These are phyloP conservation scores for Asterophora lycoperdoides DNA, from an alignment of 768 basidiomycete genomes.

Conservation along the genomic window DNA sequence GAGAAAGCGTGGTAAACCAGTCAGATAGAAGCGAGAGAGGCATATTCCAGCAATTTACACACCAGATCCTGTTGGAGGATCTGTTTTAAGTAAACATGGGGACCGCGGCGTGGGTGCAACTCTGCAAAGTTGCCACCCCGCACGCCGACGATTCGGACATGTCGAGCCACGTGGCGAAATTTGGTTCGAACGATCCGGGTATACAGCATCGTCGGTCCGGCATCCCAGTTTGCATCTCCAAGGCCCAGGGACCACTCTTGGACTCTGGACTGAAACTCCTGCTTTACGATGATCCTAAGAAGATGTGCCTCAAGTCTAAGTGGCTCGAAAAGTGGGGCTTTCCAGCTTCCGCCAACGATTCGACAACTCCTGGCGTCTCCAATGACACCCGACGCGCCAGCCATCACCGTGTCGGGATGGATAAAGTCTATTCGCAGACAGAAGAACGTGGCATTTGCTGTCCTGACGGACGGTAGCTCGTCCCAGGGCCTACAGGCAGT, in stretches of 20 bases:
- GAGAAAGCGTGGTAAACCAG: conserved; percentile 63
- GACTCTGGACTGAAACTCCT: too few species aligned
- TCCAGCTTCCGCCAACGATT: conserved; percentile 17
- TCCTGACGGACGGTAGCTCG: conserved; percentile 78
- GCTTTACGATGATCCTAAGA: conserved; percentile 9
- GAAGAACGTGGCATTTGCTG: conserved; percentile 84
- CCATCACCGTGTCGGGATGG: conserved; percentile 69
- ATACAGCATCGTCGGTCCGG: conserved; percentile 2
- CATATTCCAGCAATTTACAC: conserved; percentile 1
- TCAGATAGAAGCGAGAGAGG: conserved; percentile 15
- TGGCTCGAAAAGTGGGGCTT: conserved; percentile 1
- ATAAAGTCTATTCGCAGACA: conserved; percentile 81
- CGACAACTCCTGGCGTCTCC: conserved; percentile 11
- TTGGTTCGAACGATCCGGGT: neutral
- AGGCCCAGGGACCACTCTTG: too few species aligned
- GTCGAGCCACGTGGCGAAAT: conserved; percentile 1
- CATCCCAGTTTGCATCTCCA: too few species aligned
- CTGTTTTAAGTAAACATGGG: neutral
- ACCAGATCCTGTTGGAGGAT: neutral
- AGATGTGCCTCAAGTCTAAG: conserved; percentile 10
- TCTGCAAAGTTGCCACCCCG: too few species aligned
- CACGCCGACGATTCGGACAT: too few species aligned
- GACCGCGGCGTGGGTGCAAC: neutral
- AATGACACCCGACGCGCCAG: conserved; percentile 1
- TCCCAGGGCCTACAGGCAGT: conserved; percentile 75